Percentiles rank a stretch among this genome's conserved stretches.
Conservation (phyloP, 805 yeast genomes). For the Kuraishia ogatae region DNA sequence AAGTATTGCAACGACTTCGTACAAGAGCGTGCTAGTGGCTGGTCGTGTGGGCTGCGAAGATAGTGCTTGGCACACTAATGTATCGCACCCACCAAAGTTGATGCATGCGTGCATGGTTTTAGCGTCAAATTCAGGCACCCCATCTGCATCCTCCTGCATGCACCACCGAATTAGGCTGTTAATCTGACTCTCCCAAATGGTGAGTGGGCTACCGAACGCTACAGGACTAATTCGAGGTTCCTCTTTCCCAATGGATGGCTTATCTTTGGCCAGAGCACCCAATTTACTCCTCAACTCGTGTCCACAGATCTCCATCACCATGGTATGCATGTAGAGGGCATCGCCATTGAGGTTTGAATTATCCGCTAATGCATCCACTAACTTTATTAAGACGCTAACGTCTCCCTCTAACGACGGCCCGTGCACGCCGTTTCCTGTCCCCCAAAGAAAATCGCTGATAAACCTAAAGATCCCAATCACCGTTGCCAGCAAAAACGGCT, state of each 20-base stretch:
- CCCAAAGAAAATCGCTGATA: background rate
- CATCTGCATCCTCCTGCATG: background rate
- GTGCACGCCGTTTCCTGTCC: too few species aligned
- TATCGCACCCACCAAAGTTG: background rate
- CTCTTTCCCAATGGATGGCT: too few species aligned
- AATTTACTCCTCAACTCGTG: background rate
- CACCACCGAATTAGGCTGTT: background rate
- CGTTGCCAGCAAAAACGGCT: conserved; percentile 55
- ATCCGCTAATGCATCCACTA: background rate
- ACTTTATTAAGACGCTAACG: too few species aligned
- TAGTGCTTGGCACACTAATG: background rate
- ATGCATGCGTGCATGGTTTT: background rate
- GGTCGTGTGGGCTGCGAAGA: background rate
- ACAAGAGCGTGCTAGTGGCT: background rate
- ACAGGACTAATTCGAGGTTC: too few species aligned
- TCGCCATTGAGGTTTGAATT: background rate
- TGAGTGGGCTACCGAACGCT: background rate
- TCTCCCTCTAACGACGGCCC: too few species aligned
- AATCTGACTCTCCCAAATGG: background rate
- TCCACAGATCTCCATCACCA: background rate
- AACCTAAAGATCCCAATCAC: background rate
- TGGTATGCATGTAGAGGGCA: background rate
- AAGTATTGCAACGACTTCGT: background rate
- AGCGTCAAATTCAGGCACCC: background rate
- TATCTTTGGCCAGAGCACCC: too few species aligned